A percentile compares a stretch with the other conserved stretches of the same genome.
These are phyloP conservation scores for Solanum infundibuliforme DNA, from an alignment of 257 asterid genomes.

Conservation along the genomic window DNA sequence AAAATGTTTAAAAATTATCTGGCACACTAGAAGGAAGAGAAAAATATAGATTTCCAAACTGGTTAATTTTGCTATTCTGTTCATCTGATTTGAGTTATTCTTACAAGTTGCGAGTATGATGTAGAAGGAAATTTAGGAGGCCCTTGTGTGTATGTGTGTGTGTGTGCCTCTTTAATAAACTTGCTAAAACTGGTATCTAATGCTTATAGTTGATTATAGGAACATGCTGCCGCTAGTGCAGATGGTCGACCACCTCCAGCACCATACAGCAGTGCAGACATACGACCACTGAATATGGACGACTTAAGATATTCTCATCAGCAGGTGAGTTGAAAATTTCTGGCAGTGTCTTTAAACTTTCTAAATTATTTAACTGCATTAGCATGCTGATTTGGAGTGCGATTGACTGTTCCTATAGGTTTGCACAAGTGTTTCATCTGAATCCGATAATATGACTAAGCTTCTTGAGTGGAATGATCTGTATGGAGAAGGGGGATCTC, in stretches of 20 bases:
- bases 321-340: conserved; percentile 30
- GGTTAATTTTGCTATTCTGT: not conserved
- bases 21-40: not conserved
- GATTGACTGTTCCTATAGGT: conserved; percentile 21
- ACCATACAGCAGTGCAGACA: conserved; percentile 58
- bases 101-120: not conserved
- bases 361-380: not conserved
- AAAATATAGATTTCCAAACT: not conserved
- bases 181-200: not conserved
- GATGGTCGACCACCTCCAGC: conserved; percentile 67
- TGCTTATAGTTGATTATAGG: conserved; percentile 33
- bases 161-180: not conserved
- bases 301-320: conserved; percentile 82
- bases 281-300: conserved; percentile 57
- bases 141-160: not conserved
- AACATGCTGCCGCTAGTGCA: conserved; percentile 51
- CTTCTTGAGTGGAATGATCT: not conserved
- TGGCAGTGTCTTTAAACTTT: not conserved
- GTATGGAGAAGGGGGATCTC: not conserved
- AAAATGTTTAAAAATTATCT: not conserved
- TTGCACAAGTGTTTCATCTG: conserved; percentile 66
- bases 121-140: not conserved
- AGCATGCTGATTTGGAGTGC: not conserved
- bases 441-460: conserved; percentile 8
- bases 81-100: not conserved